Percentiles rank a stretch among this genome's conserved stretches.
Evolutionary conservation across 257 asterid genomes (phyloP).

Genomic region (Salvia miltiorrhiza): DNA sequence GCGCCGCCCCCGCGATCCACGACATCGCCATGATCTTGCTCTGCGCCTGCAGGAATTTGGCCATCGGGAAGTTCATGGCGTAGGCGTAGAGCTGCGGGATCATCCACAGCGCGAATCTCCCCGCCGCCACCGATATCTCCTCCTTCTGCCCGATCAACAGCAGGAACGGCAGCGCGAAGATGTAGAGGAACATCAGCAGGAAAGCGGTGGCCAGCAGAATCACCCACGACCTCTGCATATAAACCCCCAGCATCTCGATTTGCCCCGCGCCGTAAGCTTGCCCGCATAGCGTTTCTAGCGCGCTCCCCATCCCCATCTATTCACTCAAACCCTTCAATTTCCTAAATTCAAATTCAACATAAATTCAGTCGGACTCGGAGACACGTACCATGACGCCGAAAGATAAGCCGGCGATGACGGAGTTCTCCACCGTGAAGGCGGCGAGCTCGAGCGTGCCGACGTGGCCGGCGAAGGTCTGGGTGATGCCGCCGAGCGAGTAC

Average conservation of each 20-base stretch:
- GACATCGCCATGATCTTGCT: conserved; percentile 63
- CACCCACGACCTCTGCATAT: conserved; percentile 64
- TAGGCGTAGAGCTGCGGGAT: conserved; percentile 69
- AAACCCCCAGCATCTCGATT: conserved; percentile 53
- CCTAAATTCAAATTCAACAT: too few species aligned
- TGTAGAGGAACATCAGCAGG: conserved; percentile 35
- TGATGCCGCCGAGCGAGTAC: conserved; percentile 54
- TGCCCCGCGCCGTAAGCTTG: conserved; percentile 70
- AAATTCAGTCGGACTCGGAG: too few species aligned
- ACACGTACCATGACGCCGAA: conserved; percentile 41
- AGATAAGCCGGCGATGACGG: conserved; percentile 45
- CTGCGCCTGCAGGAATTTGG: conserved; percentile 66
- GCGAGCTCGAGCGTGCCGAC: conserved; percentile 53
- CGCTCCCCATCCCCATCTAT: conserved; percentile 59
- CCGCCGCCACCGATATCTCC: conserved; percentile 52
- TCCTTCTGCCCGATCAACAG: conserved; percentile 41
- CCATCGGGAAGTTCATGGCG: conserved; percentile 52
- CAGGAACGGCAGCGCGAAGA: conserved; percentile 40
- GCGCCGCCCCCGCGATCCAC: conserved; percentile 35
- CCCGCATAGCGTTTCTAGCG: conserved; percentile 65
- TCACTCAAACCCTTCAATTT: too few species aligned
- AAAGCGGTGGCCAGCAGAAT: conserved; percentile 40
- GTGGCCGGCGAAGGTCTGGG: conserved; percentile 57
- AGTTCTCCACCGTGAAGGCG: conserved; percentile 49
- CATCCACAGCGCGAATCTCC: conserved; percentile 50